Conservation (phyloP, 306 rosid species). For the Leucaena leucocephala region DNA sequence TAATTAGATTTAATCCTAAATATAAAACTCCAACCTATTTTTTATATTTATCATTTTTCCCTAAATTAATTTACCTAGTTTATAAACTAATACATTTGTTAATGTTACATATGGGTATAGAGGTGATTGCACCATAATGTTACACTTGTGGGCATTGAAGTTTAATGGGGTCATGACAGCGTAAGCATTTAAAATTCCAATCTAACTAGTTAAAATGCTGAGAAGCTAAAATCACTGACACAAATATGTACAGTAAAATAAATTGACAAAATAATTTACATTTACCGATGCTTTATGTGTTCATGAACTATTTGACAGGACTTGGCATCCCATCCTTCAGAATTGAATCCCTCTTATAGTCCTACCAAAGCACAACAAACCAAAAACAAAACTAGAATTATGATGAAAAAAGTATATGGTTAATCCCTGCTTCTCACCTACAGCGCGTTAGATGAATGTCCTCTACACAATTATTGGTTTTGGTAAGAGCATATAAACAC, state of each 20-base stretch:
- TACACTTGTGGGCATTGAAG: not conserved
- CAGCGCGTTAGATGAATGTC: not conserved
- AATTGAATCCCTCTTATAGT: not conserved
- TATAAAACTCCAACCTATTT: too few species aligned
- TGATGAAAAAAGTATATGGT: not conserved
- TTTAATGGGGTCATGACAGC: too few species aligned
- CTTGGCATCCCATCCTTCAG: constrained; percentile 5
- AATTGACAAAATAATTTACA: constrained; percentile 16
- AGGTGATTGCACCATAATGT: too few species aligned
- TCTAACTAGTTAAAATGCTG: not conserved
- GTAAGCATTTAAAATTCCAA: not conserved
- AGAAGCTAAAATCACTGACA: constrained; percentile 6
- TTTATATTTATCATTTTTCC: too few species aligned
- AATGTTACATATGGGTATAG: too few species aligned
- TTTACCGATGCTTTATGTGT: not conserved
- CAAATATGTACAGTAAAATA: constrained; percentile 23
- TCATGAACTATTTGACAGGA: constrained; percentile 10
- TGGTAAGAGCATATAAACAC: not conserved
- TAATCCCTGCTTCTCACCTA: constrained; percentile 6
- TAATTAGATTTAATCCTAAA: too few species aligned
- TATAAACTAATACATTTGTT: too few species aligned
- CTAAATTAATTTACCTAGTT: too few species aligned
- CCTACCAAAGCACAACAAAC: not conserved
- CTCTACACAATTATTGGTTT: constrained; percentile 2
- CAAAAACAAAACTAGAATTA: not conserved